Conservation (phyloP, 2,329 filamentous ascomycete genomes). For the Byssochlamys sp. region DNA sequence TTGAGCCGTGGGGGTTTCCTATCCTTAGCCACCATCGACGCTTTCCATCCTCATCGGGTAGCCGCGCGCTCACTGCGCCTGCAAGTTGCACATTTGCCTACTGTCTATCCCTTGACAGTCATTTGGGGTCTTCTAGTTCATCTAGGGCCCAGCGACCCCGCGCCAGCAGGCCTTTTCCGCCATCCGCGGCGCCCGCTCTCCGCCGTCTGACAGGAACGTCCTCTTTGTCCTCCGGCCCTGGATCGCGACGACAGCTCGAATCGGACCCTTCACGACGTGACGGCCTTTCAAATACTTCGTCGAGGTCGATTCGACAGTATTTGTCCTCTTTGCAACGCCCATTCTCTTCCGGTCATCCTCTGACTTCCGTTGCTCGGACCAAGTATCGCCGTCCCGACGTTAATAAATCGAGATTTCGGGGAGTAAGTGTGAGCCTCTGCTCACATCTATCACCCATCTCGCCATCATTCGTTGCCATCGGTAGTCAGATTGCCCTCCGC, state of each 20-base stretch:
- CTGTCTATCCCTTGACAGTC: not conserved
- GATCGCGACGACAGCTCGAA: not conserved
- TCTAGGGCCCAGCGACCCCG: not conserved
- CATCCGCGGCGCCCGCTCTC: not conserved
- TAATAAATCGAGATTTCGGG: not conserved
- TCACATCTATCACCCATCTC: not conserved
- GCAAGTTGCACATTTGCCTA: not conserved
- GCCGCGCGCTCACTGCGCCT: not conserved
- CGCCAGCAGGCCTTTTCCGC: not conserved
- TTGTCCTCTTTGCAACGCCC: not conserved
- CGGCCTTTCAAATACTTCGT: not conserved
- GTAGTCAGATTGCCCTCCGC: not conserved
- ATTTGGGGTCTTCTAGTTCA: not conserved
- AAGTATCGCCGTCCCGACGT: not conserved
- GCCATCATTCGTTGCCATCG: conserved; percentile 2
- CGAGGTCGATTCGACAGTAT: conserved; percentile 3
- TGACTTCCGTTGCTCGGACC: not conserved
- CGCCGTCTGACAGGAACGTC: not conserved
- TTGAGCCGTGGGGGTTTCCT: not conserved
- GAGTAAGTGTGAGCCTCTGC: not conserved
- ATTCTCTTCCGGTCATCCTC: not conserved
- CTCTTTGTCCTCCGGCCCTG: not conserved
- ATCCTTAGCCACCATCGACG: not conserved
- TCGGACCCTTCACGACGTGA: not conserved
- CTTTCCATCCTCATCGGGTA: not conserved